Base-by-base conservation (phyloP, 2,329 filamentous ascomycete species). In the Penicillium fuscoglaucum region DNA sequence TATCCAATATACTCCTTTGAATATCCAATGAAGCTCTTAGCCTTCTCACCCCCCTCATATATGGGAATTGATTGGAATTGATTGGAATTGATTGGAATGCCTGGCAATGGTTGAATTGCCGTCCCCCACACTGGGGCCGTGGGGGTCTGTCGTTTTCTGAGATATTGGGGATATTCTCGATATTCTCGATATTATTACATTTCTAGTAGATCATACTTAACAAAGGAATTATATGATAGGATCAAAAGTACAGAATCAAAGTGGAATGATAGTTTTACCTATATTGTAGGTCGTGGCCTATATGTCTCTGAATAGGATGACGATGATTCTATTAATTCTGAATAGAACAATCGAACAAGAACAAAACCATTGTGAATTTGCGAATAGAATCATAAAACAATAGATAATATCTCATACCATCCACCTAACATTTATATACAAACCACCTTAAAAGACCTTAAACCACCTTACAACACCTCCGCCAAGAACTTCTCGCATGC, bases 401-500 rank as follows among this genome's bases (percentile, higher is more conserved):
- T 24, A 41, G 3, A 21, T 24, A 40, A 40, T 35, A 13, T 5
- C 5, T 33, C 31, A 33, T 33, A 13, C 9, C 12, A 0, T 33
- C 29, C 26, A 28, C 26, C 31, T 33, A 13, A 39, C 4, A 0
- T n/a, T 39, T 39, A 4, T n/a, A 39, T 33, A 35, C 9, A 45
- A 31, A 46, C 29, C 19, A 35, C 29, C n/a, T 47, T 29, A 33
- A 47, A 29, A 5, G 19, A 17, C 7, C 35, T n/a, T 15, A 12
- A 45, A 45, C 7, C 10, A 31, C 26, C 10, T 29, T n/a, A 17
- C 17, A 48, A 31, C 19, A 35, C 43, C 29, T 51, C 48, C 26
- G 57, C 58, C 57, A 60, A 60, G 60, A 61, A 61, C 55, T 45
- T 54, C 47, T 60, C 45, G 41, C 55, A 57, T 52, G 19, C 24